A percentile compares a stretch with the other conserved stretches of the same genome.
These are phyloP conservation scores for Backusella tuberculispora DNA, from an alignment of 192 early-diverging fungal species.

Conservation along the genomic window DNA sequence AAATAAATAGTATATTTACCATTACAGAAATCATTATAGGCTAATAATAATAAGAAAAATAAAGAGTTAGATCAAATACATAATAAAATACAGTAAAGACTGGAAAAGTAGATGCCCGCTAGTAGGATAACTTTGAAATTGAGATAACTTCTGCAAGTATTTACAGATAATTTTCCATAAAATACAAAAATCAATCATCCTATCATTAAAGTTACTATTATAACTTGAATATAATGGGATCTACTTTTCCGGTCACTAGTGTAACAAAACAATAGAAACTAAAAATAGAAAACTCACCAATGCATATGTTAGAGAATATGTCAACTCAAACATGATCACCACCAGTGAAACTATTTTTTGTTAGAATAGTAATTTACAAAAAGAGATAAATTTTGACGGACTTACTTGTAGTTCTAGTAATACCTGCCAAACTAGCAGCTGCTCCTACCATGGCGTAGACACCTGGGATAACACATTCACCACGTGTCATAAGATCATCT, in stretches of 20 bases:
- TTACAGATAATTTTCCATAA: no score
- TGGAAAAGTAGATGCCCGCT: no score
- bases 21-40: conserved; percentile 44
- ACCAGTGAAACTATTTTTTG: conserved; percentile 68
- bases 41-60: conserved; percentile 20
- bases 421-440: conserved; percentile 84
- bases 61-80: not conserved
- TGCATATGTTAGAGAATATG: conserved; percentile 90
- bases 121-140: no score
- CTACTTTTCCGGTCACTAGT: no score
- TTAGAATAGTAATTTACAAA: not conserved
- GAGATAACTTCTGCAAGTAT: no score
- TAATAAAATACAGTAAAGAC: not conserved
- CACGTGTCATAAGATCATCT: conserved; percentile 59
- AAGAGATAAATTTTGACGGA: not conserved
- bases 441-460: conserved; percentile 96
- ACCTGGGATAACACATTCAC: conserved; percentile 87
- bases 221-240: no score
- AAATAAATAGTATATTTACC: conserved; percentile 15
- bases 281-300: conserved; percentile 42
- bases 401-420: conserved; percentile 80
- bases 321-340: conserved; percentile 99
- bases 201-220: no score
- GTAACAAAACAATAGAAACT: no score
- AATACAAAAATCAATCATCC: no score